phyloP scores from a whole-genome alignment of 2,329 filamentous ascomycete species.

The Calonectria pauciramosa region DNA sequence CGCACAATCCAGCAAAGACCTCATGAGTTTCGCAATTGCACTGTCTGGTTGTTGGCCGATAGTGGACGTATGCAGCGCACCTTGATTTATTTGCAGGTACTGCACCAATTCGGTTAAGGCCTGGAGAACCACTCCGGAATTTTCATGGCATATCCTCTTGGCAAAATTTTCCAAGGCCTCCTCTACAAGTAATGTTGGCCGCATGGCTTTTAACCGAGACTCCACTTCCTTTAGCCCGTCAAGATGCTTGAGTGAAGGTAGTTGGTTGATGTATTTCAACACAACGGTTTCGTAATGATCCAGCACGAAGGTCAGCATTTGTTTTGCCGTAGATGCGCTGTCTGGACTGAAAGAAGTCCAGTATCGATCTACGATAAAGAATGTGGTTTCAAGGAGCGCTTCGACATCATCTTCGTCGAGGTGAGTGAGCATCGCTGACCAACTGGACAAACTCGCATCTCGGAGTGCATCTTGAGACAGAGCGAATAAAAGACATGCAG shows the following conservation, averaged over 20 bases:
- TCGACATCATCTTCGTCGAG: conserved; percentile 85
- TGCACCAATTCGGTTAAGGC: conserved; percentile 82
- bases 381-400: conserved; percentile 86
- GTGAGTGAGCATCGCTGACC: conserved; percentile 82
- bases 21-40: conserved; percentile 78
- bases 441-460: conserved; percentile 84
- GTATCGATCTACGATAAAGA: conserved; percentile 86
- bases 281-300: conserved; percentile 73
- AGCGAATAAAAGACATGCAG: conserved; percentile 90
- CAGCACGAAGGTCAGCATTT: conserved; percentile 76
- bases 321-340: conserved; percentile 71
- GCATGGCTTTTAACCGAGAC: conserved; percentile 73
- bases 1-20: conserved; percentile 87
- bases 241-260: conserved; percentile 84
- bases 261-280: conserved; percentile 75
- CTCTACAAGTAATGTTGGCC: conserved; percentile 62
- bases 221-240: conserved; percentile 78
- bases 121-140: conserved; percentile 85
- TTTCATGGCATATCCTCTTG: conserved; percentile 84
- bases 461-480: conserved; percentile 82
- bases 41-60: conserved; percentile 87
- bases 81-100: conserved; percentile 81
- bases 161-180: conserved; percentile 80
- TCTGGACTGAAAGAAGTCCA: conserved; percentile 77
- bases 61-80: conserved; percentile 82